Conservation (phyloP, 257 asterid genomes). For the Osmanthus fragrans region DNA sequence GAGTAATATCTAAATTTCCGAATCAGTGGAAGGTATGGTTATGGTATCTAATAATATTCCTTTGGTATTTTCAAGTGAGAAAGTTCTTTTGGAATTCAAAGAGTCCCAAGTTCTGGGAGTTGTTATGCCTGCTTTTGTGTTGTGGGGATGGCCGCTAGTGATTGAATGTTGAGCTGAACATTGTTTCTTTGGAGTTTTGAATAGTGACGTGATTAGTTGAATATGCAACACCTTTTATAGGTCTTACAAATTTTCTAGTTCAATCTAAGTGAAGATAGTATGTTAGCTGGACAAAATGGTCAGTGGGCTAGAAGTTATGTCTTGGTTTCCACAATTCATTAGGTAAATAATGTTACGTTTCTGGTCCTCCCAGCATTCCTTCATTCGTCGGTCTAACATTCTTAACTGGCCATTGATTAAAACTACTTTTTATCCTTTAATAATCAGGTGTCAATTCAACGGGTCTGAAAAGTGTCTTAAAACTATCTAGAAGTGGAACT, state of each 20-base stretch:
- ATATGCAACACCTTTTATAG: constrained; percentile 6
- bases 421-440: not conserved
- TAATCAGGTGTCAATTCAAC: no score
- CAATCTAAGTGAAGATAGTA: not conserved
- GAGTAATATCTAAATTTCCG: not conserved
- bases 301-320: not conserved
- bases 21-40: constrained; percentile 5
- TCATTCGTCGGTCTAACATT: constrained; percentile 16
- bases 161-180: not conserved
- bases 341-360: not conserved
- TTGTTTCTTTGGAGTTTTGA: constrained; percentile 5
- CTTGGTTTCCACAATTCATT: not conserved
- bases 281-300: not conserved
- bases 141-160: not conserved
- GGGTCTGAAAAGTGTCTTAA: not conserved
- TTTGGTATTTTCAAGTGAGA: not conserved
- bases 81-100: constrained; percentile 9
- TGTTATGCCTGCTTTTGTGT: no score
- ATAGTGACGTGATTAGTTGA: constrained; percentile 8
- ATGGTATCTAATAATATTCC: constrained; percentile 13
- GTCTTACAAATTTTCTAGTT: not conserved
- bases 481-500: not conserved
- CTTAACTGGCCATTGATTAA: constrained; percentile 23
- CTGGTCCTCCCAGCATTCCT: constrained; percentile 20
- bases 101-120: not conserved